Base-by-base conservation (phyloP, 352 stramenopile genomes). In the Globisporangium rhizosaccharum region DNA sequence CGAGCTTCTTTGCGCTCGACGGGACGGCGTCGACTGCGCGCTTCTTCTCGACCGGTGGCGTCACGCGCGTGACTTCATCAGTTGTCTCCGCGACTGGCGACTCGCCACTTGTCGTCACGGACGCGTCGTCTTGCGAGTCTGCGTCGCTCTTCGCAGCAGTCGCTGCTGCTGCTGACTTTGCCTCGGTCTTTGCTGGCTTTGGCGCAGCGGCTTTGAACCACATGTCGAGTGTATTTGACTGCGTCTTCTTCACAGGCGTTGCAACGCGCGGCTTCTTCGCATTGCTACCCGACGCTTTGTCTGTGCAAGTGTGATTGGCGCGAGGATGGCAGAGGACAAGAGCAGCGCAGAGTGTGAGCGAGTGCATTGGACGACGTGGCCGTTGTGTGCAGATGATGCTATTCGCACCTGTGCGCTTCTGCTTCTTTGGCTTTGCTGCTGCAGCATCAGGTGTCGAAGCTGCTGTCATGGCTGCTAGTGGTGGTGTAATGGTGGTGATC, bases 171-270 rank as follows among this genome's bases (percentile, higher is more conserved):
- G 10, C 37, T 7, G 57, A 20, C 1, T 33, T 39, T 39, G 33
- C 33, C 33, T 10, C 8, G 33, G 33, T 39, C 33, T 44, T 25
- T 39, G 48, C 23, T 2, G 48, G 11, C 17, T 15, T 54, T 28
- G 28, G 17, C 4, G 26, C 12, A 2, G 28, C 49, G 52, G 17
- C 33, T 59, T 65, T 82, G 48, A 89, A 86, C 79, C 79, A 89
- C 41, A 58, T 66, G 51, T 89, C 75, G 33, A 89, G 59, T 26
- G 76, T 89, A 39, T 72, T 86, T 45, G 66, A 63, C 6, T 82
- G 66, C 58, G 67, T 62, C 2, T 82, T 64, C 59, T 76, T 81
- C 20, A 25, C 44, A 20, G 49, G 45, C 23, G 46, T 17, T 10
- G 25, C 39, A 5, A 37, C 9, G 15, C 61, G 59, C 37, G 46